Evolutionary conservation across 2,329 filamentous ascomycete species (phyloP).

Genomic region (Aschersonia sp.): DNA sequence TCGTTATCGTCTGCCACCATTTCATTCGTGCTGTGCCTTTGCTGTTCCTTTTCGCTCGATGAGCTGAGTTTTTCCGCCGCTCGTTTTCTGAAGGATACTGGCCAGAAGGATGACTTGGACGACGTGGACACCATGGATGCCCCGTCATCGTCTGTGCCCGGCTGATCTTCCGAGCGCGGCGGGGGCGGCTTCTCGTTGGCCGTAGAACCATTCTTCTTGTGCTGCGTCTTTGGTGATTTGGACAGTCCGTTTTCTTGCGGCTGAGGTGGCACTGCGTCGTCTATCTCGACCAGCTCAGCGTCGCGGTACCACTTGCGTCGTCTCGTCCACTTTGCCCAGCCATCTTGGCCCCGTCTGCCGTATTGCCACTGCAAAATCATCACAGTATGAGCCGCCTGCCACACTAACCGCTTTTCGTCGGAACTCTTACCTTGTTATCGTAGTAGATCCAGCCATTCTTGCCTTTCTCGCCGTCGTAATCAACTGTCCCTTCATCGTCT

Average conservation of each 20-base stretch:
- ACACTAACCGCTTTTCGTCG: background rate
- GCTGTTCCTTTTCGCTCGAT: slow-evolving; percentile 18
- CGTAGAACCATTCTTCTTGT: slow-evolving; percentile 18
- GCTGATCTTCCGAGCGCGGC: slow-evolving; percentile 9
- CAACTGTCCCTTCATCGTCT: slow-evolving; percentile 28
- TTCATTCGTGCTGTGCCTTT: slow-evolving; percentile 28
- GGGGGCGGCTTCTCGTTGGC: slow-evolving; percentile 21
- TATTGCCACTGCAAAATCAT: slow-evolving; percentile 60
- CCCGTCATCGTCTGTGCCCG: slow-evolving; percentile 20
- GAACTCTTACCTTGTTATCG: slow-evolving; percentile 66
- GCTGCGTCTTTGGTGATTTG: slow-evolving; percentile 7
- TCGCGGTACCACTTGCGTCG: slow-evolving; percentile 93
- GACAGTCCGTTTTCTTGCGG: slow-evolving; percentile 21
- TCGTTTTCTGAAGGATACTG: slow-evolving; percentile 24
- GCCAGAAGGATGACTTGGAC: slow-evolving; percentile 29
- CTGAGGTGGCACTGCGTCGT: slow-evolving; percentile 15
- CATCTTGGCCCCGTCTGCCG: slow-evolving; percentile 69
- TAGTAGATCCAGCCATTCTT: slow-evolving; percentile 90
- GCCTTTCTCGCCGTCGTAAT: slow-evolving; percentile 44
- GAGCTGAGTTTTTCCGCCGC: slow-evolving; percentile 18
- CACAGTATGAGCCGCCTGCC: slow-evolving; percentile 3
- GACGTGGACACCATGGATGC: slow-evolving; percentile 33
- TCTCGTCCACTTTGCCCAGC: slow-evolving; percentile 89
- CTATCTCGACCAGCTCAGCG: slow-evolving; percentile 77
- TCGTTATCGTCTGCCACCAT: slow-evolving; percentile 28